phyloP scores from a whole-genome alignment of 495 filamentous ascomycete genomes.

The Lasiosphaeris hirsuta region DNA sequence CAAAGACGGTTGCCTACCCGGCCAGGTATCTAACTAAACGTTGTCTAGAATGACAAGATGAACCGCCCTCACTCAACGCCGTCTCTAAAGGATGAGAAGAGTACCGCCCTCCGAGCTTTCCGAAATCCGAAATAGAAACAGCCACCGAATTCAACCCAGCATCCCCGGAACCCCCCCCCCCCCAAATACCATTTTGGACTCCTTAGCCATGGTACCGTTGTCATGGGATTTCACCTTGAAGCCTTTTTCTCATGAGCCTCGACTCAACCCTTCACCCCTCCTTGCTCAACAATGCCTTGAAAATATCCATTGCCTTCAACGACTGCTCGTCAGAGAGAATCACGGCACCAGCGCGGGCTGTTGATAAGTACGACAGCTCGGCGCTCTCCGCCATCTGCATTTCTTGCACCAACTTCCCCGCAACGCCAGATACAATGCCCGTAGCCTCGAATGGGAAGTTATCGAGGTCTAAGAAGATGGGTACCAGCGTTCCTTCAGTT shows the following conservation, averaged over 20 bases:
- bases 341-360: constrained; percentile 84
- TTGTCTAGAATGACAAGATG: too few relatives aligned
- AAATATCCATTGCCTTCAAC: constrained; percentile 63
- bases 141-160: not conserved
- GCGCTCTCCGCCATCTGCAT: constrained; percentile 53
- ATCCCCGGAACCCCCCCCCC: not conserved
- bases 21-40: too few relatives aligned
- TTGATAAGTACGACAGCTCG: constrained; percentile 91
- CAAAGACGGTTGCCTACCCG: too few relatives aligned
- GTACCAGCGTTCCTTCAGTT: constrained; percentile 75
- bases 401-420: constrained; percentile 66
- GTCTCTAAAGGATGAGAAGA: too few relatives aligned
- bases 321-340: constrained; percentile 75
- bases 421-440: constrained; percentile 91
- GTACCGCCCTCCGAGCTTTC: not conserved
- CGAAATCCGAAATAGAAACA: not conserved
- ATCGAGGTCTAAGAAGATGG: constrained; percentile 83
- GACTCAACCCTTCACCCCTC: constrained; percentile 1
- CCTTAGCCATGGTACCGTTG: not conserved
- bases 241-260: too few relatives aligned
- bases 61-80: too few relatives aligned
- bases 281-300: constrained; percentile 47
- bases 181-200: constrained; percentile 2
- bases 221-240: too few relatives aligned
- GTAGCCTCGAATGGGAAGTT: constrained; percentile 83